Evolutionary conservation across 2,329 filamentous ascomycete species (phyloP), one percentile per base, ranked within the genome.

Genomic region (Myriosclerotinia duriaeana): DNA sequence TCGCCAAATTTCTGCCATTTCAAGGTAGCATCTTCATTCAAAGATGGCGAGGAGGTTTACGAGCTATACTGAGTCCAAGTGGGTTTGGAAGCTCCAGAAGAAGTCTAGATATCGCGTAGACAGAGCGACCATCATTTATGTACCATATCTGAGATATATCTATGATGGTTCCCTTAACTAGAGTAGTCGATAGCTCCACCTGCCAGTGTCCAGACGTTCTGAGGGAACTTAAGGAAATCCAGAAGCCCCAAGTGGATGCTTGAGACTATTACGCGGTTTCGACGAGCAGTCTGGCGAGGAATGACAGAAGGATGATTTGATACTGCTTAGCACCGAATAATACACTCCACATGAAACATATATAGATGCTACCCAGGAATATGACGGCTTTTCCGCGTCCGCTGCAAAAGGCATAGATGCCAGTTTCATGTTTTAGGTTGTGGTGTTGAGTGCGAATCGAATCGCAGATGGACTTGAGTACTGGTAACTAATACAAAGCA

Each of bases 261-360:
- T 44, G 20, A 48, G 17, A 26, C 38, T 7, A 12, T 3, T 12
- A 36, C 20, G 12, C 22, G 17, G 9, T 30, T n/a, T 46, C 5
- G 15, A 59, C 20, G 15, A 48, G 11, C 14, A 30, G 22, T 36
- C 42, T 44, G 26, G 26, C 15, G 20, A 14, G 26, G 17, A 42
- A 46, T 34, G 17, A 17, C 8, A 17, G 56, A 34, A 34, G 44
- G 42, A 7, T 20, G n/a, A 50, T n/a, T 20, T n/a, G n/a, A 50
- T 50, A 60, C 56, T 26, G 44, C 56, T 60, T 36, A 60, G 56
- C n/a, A 60, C 56, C 20, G 5, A 48, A 36, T 60, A 30, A 15
- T 36, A 22, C 6, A 20, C 15, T 7, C 26, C 11, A 36, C 26
- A n/a, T n/a, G 17, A 9, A 53, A 9, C 7, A 9, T n/a, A 22